These are phyloP conservation scores for Chlorophyllum brunneum DNA, from an alignment of 768 basidiomycete genomes.

Conservation along the genomic window DNA sequence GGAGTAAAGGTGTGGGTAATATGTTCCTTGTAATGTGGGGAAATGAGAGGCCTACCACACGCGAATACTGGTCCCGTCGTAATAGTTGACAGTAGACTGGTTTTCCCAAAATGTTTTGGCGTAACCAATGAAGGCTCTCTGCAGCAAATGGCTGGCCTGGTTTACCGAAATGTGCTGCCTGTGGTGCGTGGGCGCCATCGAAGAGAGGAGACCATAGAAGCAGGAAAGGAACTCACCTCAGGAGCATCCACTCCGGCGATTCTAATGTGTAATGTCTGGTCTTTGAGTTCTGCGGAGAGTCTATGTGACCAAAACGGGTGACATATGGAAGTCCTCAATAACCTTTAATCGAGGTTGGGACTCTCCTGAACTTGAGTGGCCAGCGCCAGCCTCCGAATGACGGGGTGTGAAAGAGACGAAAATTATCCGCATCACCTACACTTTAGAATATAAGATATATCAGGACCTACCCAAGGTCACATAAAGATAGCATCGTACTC, in stretches of 20 bases:
- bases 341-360: constrained; percentile 64
- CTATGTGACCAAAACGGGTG: constrained; percentile 2
- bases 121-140: constrained; percentile 79
- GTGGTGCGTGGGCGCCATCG: too few species aligned
- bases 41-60: constrained; percentile 55
- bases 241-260: constrained; percentile 93
- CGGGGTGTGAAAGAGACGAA: constrained; percentile 85
- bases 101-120: constrained; percentile 48
- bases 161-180: constrained; percentile 85
- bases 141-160: constrained; percentile 67
- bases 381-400: constrained; percentile 62
- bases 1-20: not conserved
- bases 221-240: constrained; percentile 62
- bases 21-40: not conserved
- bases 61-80: constrained; percentile 77
- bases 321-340: constrained; percentile 1
- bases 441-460: constrained; percentile 30
- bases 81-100: constrained; percentile 69
- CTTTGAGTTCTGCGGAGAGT: constrained; percentile 54
- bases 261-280: constrained; percentile 82
- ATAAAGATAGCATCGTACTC: constrained; percentile 15
- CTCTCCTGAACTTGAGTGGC: constrained; percentile 63
- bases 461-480: not conserved
- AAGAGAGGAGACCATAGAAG: too few species aligned
- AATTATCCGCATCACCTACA: constrained; percentile 87